phyloP scores from a whole-genome alignment of 208 protist species.

The Acanthamoeba triangularis region DNA sequence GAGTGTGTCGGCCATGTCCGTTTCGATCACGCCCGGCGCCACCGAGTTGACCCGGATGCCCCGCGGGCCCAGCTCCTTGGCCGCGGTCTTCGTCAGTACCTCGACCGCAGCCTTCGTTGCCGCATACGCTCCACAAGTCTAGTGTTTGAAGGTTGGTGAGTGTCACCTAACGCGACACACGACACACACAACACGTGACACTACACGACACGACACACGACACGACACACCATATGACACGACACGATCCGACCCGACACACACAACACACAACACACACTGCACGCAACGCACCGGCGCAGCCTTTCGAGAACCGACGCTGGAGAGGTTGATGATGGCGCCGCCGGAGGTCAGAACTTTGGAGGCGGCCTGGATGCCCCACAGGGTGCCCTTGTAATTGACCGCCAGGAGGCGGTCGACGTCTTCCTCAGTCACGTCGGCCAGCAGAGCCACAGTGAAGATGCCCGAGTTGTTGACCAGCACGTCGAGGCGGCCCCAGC shows the following conservation, averaged over 20 bases:
- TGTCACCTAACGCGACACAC: too few relatives aligned
- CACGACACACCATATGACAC: too few relatives aligned
- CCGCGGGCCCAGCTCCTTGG: slow-evolving; percentile 9
- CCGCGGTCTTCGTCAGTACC: not conserved
- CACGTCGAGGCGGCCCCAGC: not conserved
- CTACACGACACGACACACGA: too few relatives aligned
- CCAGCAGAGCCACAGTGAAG: not conserved
- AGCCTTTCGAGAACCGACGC: not conserved
- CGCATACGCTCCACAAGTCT: not conserved
- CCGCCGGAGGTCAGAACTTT: not conserved
- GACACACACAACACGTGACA: too few relatives aligned
- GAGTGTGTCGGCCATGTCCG: not conserved
- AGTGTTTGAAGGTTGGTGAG: too few relatives aligned
- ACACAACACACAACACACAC: too few relatives aligned
- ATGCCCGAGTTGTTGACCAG: slow-evolving; percentile 38
- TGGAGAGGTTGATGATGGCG: slow-evolving; percentile 48
- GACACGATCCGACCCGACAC: too few relatives aligned
- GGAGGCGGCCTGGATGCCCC: not conserved
- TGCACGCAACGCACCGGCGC: not conserved
- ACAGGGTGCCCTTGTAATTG: slow-evolving; percentile 4
- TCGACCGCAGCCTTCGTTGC: slow-evolving; percentile 3
- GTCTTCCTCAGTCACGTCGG: not conserved
- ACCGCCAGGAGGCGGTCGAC: not conserved
- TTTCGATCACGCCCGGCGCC: not conserved
- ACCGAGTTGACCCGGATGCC: slow-evolving; percentile 30